Base-by-base conservation (phyloP, 345 rosid genomes). In the Barbarea vulgaris region DNA sequence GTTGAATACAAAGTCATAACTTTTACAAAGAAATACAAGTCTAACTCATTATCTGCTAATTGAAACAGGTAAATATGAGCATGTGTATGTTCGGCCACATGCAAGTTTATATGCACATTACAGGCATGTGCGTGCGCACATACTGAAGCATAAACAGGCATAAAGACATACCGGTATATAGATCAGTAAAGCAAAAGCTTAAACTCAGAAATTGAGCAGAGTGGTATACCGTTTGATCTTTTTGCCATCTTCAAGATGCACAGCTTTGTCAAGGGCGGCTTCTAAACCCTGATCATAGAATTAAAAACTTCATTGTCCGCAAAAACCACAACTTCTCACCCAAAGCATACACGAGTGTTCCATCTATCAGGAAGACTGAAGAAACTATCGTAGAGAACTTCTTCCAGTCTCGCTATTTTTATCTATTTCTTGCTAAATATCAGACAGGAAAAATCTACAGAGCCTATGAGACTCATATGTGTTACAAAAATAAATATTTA, bases 201-300 rank as follows among this genome's bases (percentile, higher is more conserved):
- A 61, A 47, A 34, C 21, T 52, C 71, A 51, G 15, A 50, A 71
- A 42, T 41, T 54, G 39, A 52, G 54, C 36, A 66, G 76, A 67
- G 58, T 39, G 64, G 51, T 51, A 78, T 88, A 92, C 98, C 99
- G 76, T 69, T 84, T 82, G 46, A 92, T 89, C 84, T 85, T 92
- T 83, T 90, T 89, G 57, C 99, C 97, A 86, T 95, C 98, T 87
- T 95, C 99, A 77, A 78, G 82, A 83, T 92, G 95, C 74, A 92
- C 96, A 66, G 95, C 96, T 83, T 95, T 92, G 87, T 95, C 99
- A 50, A 95, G 99, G 75, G 85, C 97, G 42, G 97, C 98, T 87
- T 92, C 99, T 77, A 95, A 82, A 76, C 99, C 98, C 99, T 95
- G 74, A 56, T 59, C 33, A 77, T 11, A 52, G n/a, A 60, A 52